Percentiles rank a stretch among this genome's conserved stretches.
Evolutionary conservation across 352 stramenopile genomes (phyloP).

Genomic region (Globisporangium megalacanthum): DNA sequence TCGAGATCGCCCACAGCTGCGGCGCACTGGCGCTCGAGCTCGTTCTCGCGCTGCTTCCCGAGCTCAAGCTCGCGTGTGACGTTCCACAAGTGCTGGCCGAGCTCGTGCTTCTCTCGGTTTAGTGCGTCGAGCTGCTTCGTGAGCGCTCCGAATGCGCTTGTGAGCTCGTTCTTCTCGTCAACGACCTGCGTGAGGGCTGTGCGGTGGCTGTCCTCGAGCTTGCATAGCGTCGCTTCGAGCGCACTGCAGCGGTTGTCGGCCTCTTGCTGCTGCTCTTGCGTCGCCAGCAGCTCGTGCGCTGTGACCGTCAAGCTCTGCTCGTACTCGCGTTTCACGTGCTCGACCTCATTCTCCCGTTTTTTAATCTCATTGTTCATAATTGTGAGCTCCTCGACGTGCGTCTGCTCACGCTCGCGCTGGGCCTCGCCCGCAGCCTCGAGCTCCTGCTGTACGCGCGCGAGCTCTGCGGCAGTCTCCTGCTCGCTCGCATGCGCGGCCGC

Average conservation of each 20-base stretch:
- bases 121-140: slow-evolving; percentile 9
- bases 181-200: slow-evolving; percentile 14
- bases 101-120: slow-evolving; percentile 46
- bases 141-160: slow-evolving; percentile 5
- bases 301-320: slow-evolving; percentile 25
- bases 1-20: slow-evolving; percentile 21
- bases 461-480: slow-evolving; percentile 22
- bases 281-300: slow-evolving; percentile 24
- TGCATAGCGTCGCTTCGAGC: slow-evolving; percentile 22
- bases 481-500: slow-evolving; percentile 28
- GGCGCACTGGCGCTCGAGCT: slow-evolving; percentile 19
- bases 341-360: slow-evolving; percentile 24
- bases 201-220: slow-evolving; percentile 14
- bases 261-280: slow-evolving; percentile 22
- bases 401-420: slow-evolving; percentile 23
- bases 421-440: slow-evolving; percentile 27
- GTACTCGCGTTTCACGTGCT: slow-evolving; percentile 33
- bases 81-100: slow-evolving; percentile 59
- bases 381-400: slow-evolving; percentile 43
- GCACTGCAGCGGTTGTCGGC: neutral
- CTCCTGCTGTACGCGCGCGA: slow-evolving; percentile 29
- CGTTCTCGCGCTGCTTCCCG: slow-evolving; percentile 20
- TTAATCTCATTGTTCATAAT: slow-evolving; percentile 60
- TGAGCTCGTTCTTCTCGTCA: slow-evolving; percentile 12
- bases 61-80: slow-evolving; percentile 43